A percentile compares a stretch with the other conserved stretches of the same genome.
phyloP scores from a whole-genome alignment of 352 stramenopile genomes.

The Phytopythium kandeliae region DNA sequence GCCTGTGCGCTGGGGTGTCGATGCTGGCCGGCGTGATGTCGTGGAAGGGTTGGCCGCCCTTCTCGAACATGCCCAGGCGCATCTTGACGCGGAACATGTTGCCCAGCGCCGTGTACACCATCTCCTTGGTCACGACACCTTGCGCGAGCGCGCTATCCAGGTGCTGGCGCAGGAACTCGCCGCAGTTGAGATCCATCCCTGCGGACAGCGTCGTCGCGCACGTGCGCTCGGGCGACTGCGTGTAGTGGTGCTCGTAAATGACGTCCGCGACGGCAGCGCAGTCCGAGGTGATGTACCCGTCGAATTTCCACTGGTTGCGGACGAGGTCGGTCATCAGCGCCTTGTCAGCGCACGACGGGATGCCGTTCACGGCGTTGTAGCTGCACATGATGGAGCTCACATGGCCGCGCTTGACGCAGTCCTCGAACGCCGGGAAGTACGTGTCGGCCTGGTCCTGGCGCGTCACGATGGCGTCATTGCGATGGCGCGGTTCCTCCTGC shows the following conservation, averaged over 20 bases:
- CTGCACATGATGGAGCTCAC: constrained; percentile 92
- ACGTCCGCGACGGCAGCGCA: constrained; percentile 86
- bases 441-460: constrained; percentile 87
- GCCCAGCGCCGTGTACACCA: constrained; percentile 61
- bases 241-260: constrained; percentile 74
- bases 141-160: constrained; percentile 52
- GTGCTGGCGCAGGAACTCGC: constrained; percentile 63
- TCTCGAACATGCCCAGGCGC: constrained; percentile 88
- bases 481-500: constrained; percentile 68
- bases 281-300: constrained; percentile 92
- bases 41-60: constrained; percentile 50
- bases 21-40: constrained; percentile 46
- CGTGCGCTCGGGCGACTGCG: constrained; percentile 45
- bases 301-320: constrained; percentile 84
- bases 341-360: constrained; percentile 87
- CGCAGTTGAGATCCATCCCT: constrained; percentile 84
- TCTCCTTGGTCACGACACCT: constrained; percentile 46
- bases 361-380: constrained; percentile 93
- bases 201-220: constrained; percentile 56
- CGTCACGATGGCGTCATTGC: constrained; percentile 86
- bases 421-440: constrained; percentile 84
- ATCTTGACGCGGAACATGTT: constrained; percentile 86
- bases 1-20: constrained; percentile 41
- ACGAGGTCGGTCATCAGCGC: constrained; percentile 69
- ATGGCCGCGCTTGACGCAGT: constrained; percentile 70